Evolutionary conservation across 164 flowering plant species (phyloP), one percentile per base, ranked within the genome.

Genomic region (Buxus sempervirens): DNA sequence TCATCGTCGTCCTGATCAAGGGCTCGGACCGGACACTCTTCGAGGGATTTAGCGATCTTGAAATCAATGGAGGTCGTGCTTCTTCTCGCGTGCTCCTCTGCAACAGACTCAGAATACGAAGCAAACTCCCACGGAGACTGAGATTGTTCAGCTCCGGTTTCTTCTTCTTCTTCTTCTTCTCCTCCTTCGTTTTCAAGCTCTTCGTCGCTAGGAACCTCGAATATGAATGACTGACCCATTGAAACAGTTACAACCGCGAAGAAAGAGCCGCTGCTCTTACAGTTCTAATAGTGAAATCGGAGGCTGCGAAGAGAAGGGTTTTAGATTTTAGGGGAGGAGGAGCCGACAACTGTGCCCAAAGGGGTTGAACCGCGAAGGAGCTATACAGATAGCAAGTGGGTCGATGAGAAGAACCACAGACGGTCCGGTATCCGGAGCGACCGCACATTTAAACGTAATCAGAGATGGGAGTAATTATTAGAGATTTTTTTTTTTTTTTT

Each of bases 61-160:
- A 23, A 21, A 66, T 94, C 98, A 21, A 94, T 59, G 27, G 98
- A 94, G n/a, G 98, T 91, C 42, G 98, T 94, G 76, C 87, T 85
- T 9, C 89, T 80, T 54, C 90, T 86, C 22, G 90, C 84, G 69
- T 94, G 98, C 57, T 94, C 98, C 53, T 94, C 96, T 16, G 90
- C 92, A 5, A 82, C 96, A 0, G 96, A 84, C 62, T 84, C 93
- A 0, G 89, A 76, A 77, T 84, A 89, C 0, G 88, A 68, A 22
- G 87, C 81, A 70, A 94, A 94, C 69, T 91, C 97, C 98, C 98
- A 94, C 9, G 98, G 95, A 10, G 96, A 88, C 61, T 91, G 95
- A 15, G 74, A 71, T 22, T 63, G 60, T 13, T 72, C 54, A 16
- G 68, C 76, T 25, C 70, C 82, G 36, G 58, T 70, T 24, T 49